Evolutionary conservation across 140 eudicot genomes (phyloP), one percentile per base, ranked within the genome.

Genomic region (Stevia rebaudiana): DNA sequence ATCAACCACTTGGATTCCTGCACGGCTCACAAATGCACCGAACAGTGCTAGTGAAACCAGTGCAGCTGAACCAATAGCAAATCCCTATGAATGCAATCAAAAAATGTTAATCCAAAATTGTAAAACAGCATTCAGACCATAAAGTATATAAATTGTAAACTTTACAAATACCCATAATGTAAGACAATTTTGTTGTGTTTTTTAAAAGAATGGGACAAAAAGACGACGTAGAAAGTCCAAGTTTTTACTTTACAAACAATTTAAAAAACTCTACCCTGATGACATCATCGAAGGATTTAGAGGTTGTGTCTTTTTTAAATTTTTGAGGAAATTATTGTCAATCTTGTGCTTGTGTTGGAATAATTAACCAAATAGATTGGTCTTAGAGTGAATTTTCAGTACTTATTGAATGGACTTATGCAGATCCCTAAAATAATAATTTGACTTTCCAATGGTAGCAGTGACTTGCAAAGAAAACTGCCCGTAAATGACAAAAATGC

Each of bases 21-120:
- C 96, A 9, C 94, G 90, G 59, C 96, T 88, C 30, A 88, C 96
- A 71, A 85, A 88, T n/a, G 94, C 96, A 25, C 96, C 96, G 52
- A 88, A 88, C 3, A 87, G 76, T 12, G 95, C 95, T 31, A 82
- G 37, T 1, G 96, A 88, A 8, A 88, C 96, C 5, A 88, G 82
- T 0, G 96, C 96, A 23, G 94, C 94, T 17, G 96, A 88, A 15
- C 94, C 94, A 59, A 88, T 88, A 13, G 96, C 96, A 71, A 88
- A 88, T 6, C 96, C 96, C 87, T 86, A 54, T 25, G 61, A 24
- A 65, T 28, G 33, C 33, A 50, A 16, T 4, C 11, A 65, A 13
- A n/a, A 7, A 3, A 62, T 61, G n/a, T 57, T 21, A 4, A 19
- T 28, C 3, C 33, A 28, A 28, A 28, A n/a, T n/a, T 28, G 33